Evolutionary conservation across 257 asterid species (phyloP).

Genomic region (Petunia secreta): DNA sequence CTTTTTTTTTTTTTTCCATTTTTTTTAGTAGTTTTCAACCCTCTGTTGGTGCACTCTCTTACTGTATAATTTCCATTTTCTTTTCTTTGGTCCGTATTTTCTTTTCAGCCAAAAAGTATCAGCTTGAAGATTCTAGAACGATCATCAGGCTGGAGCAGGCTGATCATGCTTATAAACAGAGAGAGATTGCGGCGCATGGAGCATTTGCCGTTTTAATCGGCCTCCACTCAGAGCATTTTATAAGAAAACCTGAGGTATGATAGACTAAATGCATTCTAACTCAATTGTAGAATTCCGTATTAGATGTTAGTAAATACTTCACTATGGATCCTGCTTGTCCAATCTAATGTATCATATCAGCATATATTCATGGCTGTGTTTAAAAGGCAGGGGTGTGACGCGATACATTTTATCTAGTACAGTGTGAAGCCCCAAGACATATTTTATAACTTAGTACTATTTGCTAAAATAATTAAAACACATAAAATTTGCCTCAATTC

Average conservation of each 20-base stretch:
- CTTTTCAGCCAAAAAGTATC: conserved; percentile 49
- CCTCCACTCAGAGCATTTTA: conserved; percentile 50
- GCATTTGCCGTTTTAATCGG: conserved; percentile 76
- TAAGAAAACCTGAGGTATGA: conserved; percentile 76
- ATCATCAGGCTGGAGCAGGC: conserved; percentile 86
- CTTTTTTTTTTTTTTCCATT: not conserved
- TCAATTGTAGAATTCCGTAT: conserved; percentile 15
- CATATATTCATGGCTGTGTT: not conserved
- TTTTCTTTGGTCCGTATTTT: conserved; percentile 17
- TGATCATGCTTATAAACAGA: conserved; percentile 54
- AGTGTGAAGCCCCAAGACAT: not conserved
- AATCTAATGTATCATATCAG: not conserved
- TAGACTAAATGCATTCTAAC: conserved; percentile 7
- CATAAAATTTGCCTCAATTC: not conserved
- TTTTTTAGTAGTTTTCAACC: not conserved
- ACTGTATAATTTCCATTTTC: not conserved
- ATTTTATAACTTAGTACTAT: not conserved
- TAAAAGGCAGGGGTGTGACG: not conserved
- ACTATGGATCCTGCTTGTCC: not conserved
- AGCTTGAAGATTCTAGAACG: conserved; percentile 51
- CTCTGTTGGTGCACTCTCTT: conserved; percentile 24
- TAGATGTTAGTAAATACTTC: not conserved
- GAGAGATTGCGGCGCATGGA: conserved; percentile 57
- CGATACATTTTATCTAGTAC: not conserved
- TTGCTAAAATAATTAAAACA: not conserved